phyloP scores from a whole-genome alignment of 768 basidiomycete genomes.

The Tulasnella sp. region DNA sequence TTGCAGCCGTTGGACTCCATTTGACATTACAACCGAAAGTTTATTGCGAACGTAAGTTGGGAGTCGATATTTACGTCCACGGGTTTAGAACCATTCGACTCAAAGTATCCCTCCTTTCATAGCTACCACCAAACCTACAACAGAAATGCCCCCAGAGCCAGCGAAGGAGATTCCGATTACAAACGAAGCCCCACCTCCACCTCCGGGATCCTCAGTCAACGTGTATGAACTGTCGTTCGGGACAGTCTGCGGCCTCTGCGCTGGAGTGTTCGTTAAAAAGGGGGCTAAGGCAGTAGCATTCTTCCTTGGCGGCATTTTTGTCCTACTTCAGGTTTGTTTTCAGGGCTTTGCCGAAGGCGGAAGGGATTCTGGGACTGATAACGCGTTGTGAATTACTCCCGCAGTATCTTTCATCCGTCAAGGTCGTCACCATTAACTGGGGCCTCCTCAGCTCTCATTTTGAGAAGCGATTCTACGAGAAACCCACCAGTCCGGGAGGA shows the following conservation, averaged over 20 bases:
- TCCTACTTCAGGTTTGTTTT: conserved; percentile 71
- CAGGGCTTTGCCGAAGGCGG: background rate
- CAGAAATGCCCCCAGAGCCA: background rate
- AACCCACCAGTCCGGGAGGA: conserved; percentile 45
- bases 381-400: background rate
- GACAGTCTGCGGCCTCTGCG: conserved; percentile 78
- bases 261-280: conserved; percentile 91
- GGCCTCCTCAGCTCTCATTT: conserved; percentile 52
- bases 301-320: conserved; percentile 81
- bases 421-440: conserved; percentile 79
- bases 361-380: background rate
- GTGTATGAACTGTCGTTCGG: conserved; percentile 80
- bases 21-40: background rate
- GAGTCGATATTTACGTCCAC: background rate
- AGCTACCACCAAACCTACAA: background rate
- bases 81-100: too few species aligned
- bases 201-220: conserved; percentile 67
- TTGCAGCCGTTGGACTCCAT: conserved; percentile 8
- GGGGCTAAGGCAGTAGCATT: conserved; percentile 81
- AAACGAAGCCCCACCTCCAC: conserved; percentile 32
- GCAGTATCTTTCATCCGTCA: conserved; percentile 72
- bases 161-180: background rate
- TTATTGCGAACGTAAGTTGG: conserved; percentile 12
- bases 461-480: conserved; percentile 56
- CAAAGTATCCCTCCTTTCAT: background rate